phyloP scores from a whole-genome alignment of 352 stramenopile species.

The Thraustochytrium sp. region DNA sequence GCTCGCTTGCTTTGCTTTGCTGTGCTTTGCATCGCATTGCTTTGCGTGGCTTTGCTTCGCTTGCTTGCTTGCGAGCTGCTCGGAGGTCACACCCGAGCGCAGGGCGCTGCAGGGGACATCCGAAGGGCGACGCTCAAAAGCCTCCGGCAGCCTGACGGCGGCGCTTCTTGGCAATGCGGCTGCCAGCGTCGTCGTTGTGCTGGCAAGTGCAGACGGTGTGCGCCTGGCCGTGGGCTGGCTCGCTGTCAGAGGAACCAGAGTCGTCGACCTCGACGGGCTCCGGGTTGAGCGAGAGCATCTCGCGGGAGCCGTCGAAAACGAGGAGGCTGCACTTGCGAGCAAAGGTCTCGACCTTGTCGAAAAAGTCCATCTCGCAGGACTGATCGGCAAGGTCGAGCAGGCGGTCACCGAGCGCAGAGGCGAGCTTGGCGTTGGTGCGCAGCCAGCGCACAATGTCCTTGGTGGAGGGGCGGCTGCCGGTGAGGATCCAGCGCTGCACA shows the following conservation, averaged over 20 bases:
- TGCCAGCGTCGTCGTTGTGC: background rate
- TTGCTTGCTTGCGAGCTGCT: background rate
- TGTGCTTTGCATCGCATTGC: too few relatives aligned
- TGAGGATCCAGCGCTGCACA: constrained; percentile 18
- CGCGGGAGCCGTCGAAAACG: background rate
- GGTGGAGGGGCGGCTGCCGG: background rate
- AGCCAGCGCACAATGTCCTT: constrained; percentile 1
- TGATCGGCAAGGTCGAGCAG: background rate
- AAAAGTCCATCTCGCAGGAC: constrained; percentile 10
- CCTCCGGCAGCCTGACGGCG: background rate
- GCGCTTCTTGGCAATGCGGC: background rate
- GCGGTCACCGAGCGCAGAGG: background rate
- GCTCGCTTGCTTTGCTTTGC: too few relatives aligned
- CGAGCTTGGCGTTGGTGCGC: constrained; percentile 13
- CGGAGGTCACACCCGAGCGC: background rate
- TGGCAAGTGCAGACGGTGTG: background rate
- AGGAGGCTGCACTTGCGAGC: constrained; percentile 18
- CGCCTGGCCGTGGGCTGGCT: background rate
- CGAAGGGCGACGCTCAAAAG: background rate
- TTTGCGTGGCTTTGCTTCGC: too few relatives aligned
- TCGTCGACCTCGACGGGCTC: background rate
- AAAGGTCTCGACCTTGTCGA: constrained; percentile 27
- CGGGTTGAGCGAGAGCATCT: background rate
- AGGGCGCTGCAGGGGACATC: background rate
- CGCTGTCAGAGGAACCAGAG: background rate